A percentile compares a stretch with the other conserved stretches of the same genome.
phyloP scores from a whole-genome alignment of 2,329 filamentous ascomycete species.

The Lomentospora prolificans region DNA sequence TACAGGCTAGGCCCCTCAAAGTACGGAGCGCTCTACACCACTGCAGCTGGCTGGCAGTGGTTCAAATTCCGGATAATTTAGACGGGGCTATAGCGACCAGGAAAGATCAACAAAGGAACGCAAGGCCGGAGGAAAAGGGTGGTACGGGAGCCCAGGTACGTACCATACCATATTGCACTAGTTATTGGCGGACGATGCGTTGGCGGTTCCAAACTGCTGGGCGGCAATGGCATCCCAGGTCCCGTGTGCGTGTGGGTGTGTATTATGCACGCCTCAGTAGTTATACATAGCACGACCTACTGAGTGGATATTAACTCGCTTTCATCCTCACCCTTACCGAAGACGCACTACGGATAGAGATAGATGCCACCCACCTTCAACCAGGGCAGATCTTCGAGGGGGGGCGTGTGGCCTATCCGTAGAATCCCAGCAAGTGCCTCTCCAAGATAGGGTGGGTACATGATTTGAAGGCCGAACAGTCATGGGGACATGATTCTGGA shows the following conservation, averaged over 20 bases:
- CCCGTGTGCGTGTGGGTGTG: not conserved
- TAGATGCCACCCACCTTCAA: not conserved
- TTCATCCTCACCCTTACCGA: not conserved
- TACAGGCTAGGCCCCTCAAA: too few species aligned
- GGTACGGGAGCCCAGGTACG: slow-evolving; percentile 2
- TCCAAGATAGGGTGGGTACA: too few species aligned
- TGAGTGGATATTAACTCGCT: not conserved
- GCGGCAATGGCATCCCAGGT: slow-evolving; percentile 5
- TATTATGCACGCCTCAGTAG: slow-evolving; percentile 5
- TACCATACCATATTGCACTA: slow-evolving; percentile 3
- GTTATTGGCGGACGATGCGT: slow-evolving; percentile 2
- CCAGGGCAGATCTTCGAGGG: not conserved
- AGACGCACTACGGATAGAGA: not conserved
- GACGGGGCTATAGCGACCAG: slow-evolving; percentile 8
- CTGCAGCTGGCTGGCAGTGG: not conserved
- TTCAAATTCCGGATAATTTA: slow-evolving; percentile 9
- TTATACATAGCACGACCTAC: not conserved
- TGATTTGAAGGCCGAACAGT: too few species aligned
- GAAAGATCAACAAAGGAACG: slow-evolving; percentile 7
- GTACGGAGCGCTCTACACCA: too few species aligned
- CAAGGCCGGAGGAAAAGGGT: not conserved
- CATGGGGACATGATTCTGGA: too few species aligned
- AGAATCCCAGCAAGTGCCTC: not conserved
- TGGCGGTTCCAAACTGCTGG: slow-evolving; percentile 8
- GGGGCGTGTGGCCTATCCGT: not conserved